Evolutionary conservation across 805 yeast species (phyloP), one percentile per base, ranked within the genome.

Genomic region (Saitoella complicata): DNA sequence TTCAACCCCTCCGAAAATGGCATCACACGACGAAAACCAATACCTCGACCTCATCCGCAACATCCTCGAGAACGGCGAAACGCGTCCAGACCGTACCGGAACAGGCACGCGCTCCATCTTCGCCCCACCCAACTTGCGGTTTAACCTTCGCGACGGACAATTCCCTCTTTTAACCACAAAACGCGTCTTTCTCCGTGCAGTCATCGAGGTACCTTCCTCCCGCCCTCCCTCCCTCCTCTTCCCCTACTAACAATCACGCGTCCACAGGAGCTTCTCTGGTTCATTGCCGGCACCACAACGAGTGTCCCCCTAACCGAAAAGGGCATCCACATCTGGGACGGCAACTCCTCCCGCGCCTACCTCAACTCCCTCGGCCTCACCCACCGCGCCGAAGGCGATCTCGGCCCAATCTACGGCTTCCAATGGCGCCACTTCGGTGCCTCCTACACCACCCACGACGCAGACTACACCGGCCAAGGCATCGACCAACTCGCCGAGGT

Each of bases 381-480:
- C 0, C 69, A 81, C 47, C 76, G 95, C 58, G 69, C 86, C 47
- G 95, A 76, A 55, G 97, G 97, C 45, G 99, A 91, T 63, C 63
- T 91, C 53, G 99, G 99, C 1, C 98, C 99, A 1, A 96, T 91
- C 2, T 91, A 91, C 60, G 99, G 99, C 0, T 91, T 91, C 65
- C 99, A 91, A 63, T 91, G 99, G 99, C 76, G 99, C 56, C 98
- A 91, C 63, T 91, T 91, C 61, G 98, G 98, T 39, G 98, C 99
- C 5, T 76, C 82, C 52, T 91, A 91, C 60, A 68, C 57, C 32
- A 86, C 85, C 45, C 84, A 95, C 57, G 86, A 88, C 48, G 71
- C 87, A 2, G 93, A 91, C 58, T 91, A 91, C 58, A 58, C 80
- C 0, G 88, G 86, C 4, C 70, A 83, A 59, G 99, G 99, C 8